A percentile compares a stretch with the other conserved stretches of the same genome.
Evolutionary conservation across 768 basidiomycete species (phyloP).

Genomic region (Antrodiella citrinella): DNA sequence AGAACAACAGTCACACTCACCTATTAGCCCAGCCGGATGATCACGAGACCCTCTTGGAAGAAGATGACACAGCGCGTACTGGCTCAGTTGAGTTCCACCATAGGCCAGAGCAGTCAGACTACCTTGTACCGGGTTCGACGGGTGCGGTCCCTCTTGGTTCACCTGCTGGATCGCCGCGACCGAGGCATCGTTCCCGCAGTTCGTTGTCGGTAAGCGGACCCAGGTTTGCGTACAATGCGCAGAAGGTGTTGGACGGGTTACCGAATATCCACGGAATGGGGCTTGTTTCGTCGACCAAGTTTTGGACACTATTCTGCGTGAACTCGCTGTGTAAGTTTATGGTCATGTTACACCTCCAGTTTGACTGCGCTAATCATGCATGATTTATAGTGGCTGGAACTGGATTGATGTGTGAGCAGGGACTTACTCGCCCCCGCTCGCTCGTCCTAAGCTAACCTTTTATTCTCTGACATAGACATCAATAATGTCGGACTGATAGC

Average conservation of each 20-base stretch:
- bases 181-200: conserved; percentile 15
- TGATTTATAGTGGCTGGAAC: conserved; percentile 56
- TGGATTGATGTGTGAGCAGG: conserved; percentile 57
- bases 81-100: background rate
- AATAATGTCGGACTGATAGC: conserved; percentile 83
- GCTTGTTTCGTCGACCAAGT: conserved; percentile 46
- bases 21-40: conserved; percentile 15
- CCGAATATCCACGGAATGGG: conserved; percentile 48
- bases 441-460: background rate
- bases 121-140: conserved; percentile 14
- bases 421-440: too few relatives aligned
- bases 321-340: conserved; percentile 45
- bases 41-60: conserved; percentile 18
- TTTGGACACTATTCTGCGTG: conserved; percentile 54
- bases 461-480: conserved; percentile 42
- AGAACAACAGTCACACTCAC: conserved; percentile 21
- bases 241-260: conserved; percentile 18
- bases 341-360: background rate
- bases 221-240: conserved; percentile 5
- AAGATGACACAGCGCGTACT: conserved; percentile 9
- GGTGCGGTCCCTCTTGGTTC: conserved; percentile 20
- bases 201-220: conserved; percentile 9
- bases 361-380: background rate
- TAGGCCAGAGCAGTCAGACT: conserved; percentile 10
- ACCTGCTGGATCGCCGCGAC: conserved; percentile 8